Evolutionary conservation across 169 alveolate species (phyloP).

Genomic region (Plasmodium ovale): DNA sequence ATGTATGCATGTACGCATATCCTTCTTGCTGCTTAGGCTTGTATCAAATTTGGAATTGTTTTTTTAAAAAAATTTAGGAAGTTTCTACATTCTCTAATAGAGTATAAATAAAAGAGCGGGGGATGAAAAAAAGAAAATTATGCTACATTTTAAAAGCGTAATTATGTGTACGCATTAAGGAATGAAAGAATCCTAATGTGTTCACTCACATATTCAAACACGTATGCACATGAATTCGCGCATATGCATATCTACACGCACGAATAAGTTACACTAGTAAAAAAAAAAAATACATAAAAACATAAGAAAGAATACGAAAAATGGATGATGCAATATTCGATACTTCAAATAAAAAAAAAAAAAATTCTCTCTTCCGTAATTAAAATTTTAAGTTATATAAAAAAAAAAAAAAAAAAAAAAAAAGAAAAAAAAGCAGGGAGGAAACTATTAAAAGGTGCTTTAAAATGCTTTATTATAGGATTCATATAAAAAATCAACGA

Average conservation of each 20-base stretch:
- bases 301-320: too few relatives aligned
- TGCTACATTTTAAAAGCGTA: background rate
- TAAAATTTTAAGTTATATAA: too few relatives aligned
- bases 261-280: conserved; percentile 3
- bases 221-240: too few relatives aligned
- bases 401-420: too few relatives aligned
- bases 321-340: too few relatives aligned
- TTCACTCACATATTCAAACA: background rate
- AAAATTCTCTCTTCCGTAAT: too few relatives aligned
- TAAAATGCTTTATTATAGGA: too few relatives aligned
- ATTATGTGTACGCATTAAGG: conserved; percentile 10
- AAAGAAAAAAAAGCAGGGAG: too few relatives aligned
- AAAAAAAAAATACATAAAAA: too few relatives aligned
- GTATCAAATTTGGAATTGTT: background rate
- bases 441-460: too few relatives aligned
- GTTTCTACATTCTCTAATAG: conserved; percentile 15
- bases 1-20: background rate
- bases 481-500: too few relatives aligned
- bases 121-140: background rate
- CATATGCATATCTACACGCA: background rate
- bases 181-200: background rate
- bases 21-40: background rate
- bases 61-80: conserved; percentile 10
- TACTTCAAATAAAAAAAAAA: too few relatives aligned
- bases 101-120: background rate